phyloP scores from a whole-genome alignment of 352 stramenopile species.

The Globisporangium megalacanthum region DNA sequence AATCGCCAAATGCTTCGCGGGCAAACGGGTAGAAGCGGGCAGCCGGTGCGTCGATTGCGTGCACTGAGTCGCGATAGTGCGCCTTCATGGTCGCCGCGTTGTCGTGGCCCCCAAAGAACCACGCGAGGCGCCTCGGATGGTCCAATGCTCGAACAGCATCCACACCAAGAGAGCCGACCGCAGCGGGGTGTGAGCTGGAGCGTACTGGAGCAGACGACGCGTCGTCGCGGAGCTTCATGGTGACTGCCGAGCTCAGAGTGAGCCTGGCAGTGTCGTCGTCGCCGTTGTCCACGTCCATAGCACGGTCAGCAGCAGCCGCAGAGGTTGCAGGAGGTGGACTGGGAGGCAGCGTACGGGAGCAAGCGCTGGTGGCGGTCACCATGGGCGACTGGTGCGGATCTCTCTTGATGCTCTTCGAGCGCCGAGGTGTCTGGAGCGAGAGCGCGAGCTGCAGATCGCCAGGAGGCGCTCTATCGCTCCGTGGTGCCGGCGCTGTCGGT shows the following conservation, averaged over 20 bases:
- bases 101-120: slow-evolving; percentile 24
- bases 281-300: not conserved
- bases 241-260: not conserved
- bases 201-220: not conserved
- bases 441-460: not conserved
- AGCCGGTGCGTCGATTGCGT: slow-evolving; percentile 18
- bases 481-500: not conserved
- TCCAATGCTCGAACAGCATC: not conserved
- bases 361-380: not conserved
- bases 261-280: not conserved
- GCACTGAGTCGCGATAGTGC: slow-evolving; percentile 15
- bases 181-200: not conserved
- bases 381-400: slow-evolving; percentile 4
- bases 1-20: slow-evolving; percentile 19
- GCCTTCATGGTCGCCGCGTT: slow-evolving; percentile 21
- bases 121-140: slow-evolving; percentile 6
- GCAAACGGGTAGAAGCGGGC: slow-evolving; percentile 30
- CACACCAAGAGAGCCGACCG: not conserved
- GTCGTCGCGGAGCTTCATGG: slow-evolving; percentile 1
- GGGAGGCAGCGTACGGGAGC: not conserved
- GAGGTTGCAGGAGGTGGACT: not conserved
- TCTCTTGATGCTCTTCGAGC: slow-evolving; percentile 8
- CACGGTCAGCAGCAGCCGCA: not conserved
- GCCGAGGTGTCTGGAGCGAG: slow-evolving; percentile 4
- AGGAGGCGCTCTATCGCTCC: not conserved